phyloP scores from a whole-genome alignment of 805 yeast genomes.

The Hanseniaspora guilliermondii region DNA sequence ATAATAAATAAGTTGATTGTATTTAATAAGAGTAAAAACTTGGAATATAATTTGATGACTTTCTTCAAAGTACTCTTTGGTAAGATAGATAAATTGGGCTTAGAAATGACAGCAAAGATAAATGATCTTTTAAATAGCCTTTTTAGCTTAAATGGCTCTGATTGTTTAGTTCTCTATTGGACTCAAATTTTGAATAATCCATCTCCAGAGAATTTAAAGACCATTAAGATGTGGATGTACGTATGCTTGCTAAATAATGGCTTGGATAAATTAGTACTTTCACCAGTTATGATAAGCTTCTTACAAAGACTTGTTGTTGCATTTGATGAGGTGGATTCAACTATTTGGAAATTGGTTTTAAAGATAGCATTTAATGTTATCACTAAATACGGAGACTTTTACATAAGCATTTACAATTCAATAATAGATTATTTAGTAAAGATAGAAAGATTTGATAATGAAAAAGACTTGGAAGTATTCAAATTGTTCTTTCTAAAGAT shows the following conservation, averaged over 20 bases:
- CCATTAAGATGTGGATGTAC: constrained; percentile 9
- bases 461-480: constrained; percentile 2
- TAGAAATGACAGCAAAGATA: constrained; percentile 4
- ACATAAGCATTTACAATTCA: not conserved
- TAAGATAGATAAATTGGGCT: constrained; percentile 4
- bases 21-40: not conserved
- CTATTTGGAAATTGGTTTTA: constrained; percentile 1
- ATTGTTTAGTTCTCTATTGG: not conserved
- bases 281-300: not conserved
- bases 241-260: constrained; percentile 1
- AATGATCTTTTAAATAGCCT: not conserved
- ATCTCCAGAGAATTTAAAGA: not conserved
- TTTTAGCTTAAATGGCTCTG: not conserved
- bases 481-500: constrained; percentile 2
- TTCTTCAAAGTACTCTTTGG: constrained; percentile 5
- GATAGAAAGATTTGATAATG: not conserved
- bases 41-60: constrained; percentile 3
- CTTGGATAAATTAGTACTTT: not conserved
- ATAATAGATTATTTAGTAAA: constrained; percentile 1
- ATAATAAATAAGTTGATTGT: constrained; percentile 2
- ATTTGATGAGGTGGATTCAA: not conserved
- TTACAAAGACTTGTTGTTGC: not conserved
- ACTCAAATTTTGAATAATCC: not conserved
- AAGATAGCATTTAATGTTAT: not conserved
- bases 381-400: constrained; percentile 2